These are phyloP conservation scores for Mycothermus thermophilus DNA, from an alignment of 495 filamentous ascomycete species.

Conservation along the genomic window DNA sequence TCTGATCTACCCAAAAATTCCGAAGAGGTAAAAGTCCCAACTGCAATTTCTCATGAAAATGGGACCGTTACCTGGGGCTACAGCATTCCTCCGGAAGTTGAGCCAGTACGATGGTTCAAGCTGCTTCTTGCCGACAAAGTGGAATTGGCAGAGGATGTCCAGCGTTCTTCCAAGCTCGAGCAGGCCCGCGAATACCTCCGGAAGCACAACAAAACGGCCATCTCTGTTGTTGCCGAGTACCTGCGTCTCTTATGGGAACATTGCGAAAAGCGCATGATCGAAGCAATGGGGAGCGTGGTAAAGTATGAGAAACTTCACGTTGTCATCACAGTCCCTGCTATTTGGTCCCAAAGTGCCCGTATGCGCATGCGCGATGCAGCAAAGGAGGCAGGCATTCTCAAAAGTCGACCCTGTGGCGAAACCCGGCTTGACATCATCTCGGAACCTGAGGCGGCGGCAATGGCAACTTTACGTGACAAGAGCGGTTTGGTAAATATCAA, in stretches of 20 bases:
- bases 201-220: conserved; percentile 4
- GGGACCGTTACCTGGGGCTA: conserved; percentile 16
- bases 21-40: conserved; percentile 13
- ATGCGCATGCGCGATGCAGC: conserved; percentile 10
- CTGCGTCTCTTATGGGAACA: conserved; percentile 17
- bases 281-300: conserved; percentile 2
- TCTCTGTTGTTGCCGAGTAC: conserved; percentile 13
- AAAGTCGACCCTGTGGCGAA: not conserved
- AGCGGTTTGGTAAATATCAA: conserved; percentile 3
- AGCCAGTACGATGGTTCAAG: conserved; percentile 21
- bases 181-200: conserved; percentile 3
- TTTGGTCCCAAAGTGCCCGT: conserved; percentile 15
- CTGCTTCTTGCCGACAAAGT: conserved; percentile 15
- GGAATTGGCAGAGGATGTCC: conserved; percentile 9
- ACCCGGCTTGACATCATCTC: conserved; percentile 11
- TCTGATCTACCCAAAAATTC: conserved; percentile 3
- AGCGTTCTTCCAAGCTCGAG: conserved; percentile 3
- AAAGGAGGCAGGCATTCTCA: conserved; percentile 12
- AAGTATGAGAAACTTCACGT: conserved; percentile 11
- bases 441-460: too few species aligned
- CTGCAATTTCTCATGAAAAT: conserved; percentile 4
- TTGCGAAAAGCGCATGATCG: conserved; percentile 1
- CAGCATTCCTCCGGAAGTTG: conserved; percentile 1
- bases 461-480: conserved; percentile 10
- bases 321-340: conserved; percentile 18